These are phyloP conservation scores for Cucurbita ficifolia DNA, from an alignment of 306 rosid genomes.

Conservation along the genomic window DNA sequence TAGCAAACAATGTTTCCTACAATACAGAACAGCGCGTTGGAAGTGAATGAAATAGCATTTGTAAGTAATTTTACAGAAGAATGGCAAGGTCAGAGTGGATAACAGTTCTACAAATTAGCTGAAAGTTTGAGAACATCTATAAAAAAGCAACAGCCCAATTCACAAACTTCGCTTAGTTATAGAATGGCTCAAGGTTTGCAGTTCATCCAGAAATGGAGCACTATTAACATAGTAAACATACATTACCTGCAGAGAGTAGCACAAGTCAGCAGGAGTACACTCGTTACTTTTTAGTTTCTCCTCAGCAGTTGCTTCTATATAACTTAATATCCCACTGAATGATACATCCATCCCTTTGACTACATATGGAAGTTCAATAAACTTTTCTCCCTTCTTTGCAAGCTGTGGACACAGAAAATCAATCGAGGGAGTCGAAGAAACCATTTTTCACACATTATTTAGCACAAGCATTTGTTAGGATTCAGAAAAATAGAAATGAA, in stretches of 20 bases:
- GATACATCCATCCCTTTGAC: constrained; percentile 98
- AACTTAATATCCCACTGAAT: constrained; percentile 78
- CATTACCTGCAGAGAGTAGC: constrained; percentile 80
- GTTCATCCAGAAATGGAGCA: neutral
- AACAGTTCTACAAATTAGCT: neutral
- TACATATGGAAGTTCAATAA: constrained; percentile 71
- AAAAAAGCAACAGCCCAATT: neutral
- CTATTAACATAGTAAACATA: neutral
- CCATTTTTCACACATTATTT: neutral
- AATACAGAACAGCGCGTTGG: neutral
- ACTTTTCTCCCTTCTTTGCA: constrained; percentile 72
- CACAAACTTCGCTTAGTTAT: neutral
- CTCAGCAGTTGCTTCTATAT: constrained; percentile 70
- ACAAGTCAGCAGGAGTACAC: constrained; percentile 88
- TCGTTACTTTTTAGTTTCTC: constrained; percentile 64
- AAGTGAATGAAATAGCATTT: neutral
- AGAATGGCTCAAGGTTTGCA: too few relatives aligned
- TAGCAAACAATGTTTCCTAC: constrained; percentile 74
- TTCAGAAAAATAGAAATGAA: neutral
- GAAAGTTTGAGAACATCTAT: too few relatives aligned
- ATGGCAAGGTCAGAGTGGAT: neutral
- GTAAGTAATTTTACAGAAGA: neutral
- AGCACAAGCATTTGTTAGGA: neutral
- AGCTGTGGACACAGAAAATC: constrained; percentile 31
- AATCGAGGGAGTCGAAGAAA: constrained; percentile 4